Base-by-base conservation (phyloP, 306 rosid species). In the Vachellia collinsii region DNA sequence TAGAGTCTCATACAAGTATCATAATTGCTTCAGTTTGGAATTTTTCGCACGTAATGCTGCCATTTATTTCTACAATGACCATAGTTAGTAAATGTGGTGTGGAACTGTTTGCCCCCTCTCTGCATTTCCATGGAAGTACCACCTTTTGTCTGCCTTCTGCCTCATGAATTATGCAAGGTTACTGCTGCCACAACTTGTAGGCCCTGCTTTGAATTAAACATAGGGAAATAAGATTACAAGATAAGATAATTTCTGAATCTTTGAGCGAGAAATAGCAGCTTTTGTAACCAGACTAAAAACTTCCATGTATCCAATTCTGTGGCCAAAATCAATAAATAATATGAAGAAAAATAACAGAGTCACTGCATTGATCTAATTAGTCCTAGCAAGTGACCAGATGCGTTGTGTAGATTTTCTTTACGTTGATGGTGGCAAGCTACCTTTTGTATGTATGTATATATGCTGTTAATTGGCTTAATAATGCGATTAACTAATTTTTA, bases 311-410 rank as follows among this genome's bases (percentile, higher is more conserved):
- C 51, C 51, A 47, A 47, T 47, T 12, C 47, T 43, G 7, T 4
- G 54, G 19, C 54, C 7, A 48, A 75, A 65, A 68, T 53, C 59
- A 20, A 56, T 37, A 4, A 70, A 25, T 46, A 9, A 42, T 48
- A 72, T 43, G 25, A 36, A 51, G 62, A 43, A 43, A n/a, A 48
- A 48, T 25, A 43, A 58, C 29, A 37, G 43, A 29, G 39, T 19
- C 39, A 72, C 69, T 62, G 66, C 16, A 72, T 56, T 74, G 73
- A 72, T 50, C 41, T 58, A 81, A 81, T 77, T 47, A 76, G 47
- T 67, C 3, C 22, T n/a, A 12, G 7, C 19, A 25, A 23, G n/a
- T 69, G 51, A 17, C 29, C 17, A 43, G 36, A 39, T 50, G 22
- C 78, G 68, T 51, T 70, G 23, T 54, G 71, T 41, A 53, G 58